phyloP scores from a whole-genome alignment of 2,329 filamentous ascomycete species.

The Cercospora citrullina region DNA sequence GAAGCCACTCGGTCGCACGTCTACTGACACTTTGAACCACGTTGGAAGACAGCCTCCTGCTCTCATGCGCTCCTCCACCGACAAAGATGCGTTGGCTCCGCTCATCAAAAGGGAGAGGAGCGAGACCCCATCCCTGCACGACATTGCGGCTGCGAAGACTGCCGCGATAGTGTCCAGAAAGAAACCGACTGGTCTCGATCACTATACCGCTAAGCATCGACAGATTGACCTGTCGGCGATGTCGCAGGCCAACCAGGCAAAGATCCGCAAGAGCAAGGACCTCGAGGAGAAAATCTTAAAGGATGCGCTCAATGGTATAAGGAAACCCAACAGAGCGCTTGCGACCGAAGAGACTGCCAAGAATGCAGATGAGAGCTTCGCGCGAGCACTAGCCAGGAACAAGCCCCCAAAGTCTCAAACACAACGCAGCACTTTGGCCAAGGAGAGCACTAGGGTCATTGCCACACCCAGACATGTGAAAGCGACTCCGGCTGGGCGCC shows the following conservation, averaged over 20 bases:
- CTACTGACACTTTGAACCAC: conserved; percentile 57
- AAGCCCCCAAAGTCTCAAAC: conserved; percentile 24
- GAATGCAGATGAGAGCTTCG: conserved; percentile 61
- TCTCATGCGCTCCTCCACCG: conserved; percentile 68
- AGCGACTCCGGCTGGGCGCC: conserved; percentile 31
- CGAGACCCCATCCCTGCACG: conserved; percentile 56
- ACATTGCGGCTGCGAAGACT: conserved; percentile 44
- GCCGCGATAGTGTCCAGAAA: conserved; percentile 29
- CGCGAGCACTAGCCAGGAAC: conserved; percentile 33
- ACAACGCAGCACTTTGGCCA: conserved; percentile 34
- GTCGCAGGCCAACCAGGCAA: conserved; percentile 56
- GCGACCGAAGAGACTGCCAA: conserved; percentile 68
- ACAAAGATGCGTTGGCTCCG: conserved; percentile 53
- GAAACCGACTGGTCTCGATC: conserved; percentile 42
- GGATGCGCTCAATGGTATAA: conserved; percentile 70
- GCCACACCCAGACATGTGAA: conserved; percentile 46
- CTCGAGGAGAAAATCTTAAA: conserved; percentile 65
- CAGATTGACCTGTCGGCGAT: conserved; percentile 58
- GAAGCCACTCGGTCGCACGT: conserved; percentile 61
- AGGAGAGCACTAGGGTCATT: conserved; percentile 40
- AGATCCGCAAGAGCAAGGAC: conserved; percentile 62
- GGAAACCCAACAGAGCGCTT: conserved; percentile 72
- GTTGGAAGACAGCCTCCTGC: conserved; percentile 60
- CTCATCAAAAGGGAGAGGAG: conserved; percentile 69
- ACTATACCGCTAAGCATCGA: conserved; percentile 42